Base-by-base conservation (phyloP, 2,329 filamentous ascomycete genomes). In the Fusarium lateritium region DNA sequence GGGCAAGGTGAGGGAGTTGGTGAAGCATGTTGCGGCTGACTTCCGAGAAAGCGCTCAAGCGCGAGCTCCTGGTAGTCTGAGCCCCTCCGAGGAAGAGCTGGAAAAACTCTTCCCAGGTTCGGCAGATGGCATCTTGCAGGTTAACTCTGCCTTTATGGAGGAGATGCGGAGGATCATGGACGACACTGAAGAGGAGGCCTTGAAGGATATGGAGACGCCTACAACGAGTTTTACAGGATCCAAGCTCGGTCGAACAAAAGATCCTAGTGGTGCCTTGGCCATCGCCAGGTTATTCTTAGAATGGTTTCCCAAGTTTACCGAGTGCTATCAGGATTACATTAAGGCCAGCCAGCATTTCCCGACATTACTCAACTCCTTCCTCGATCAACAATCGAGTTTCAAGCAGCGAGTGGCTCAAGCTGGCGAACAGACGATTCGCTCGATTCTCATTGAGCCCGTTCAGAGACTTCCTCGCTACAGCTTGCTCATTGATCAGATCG, bases 381-480 rank as follows among this genome's bases (percentile, higher is more conserved):
- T 96, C 65, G 92, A 94, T 73, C 89, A 90, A 58, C 90, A 92
- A 65, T 95, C 94, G 3, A 94, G 91, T 74, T 95, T 97, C 77
- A 91, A 92, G 4, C 91, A 92, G 71, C 86, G 92, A 45, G 89
- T 98, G 5, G 89, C 93, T 53, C 89, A 94, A 68, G 92, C 92
- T 4, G 95, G 96, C 56, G 96, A 98, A 78, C 96, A 99, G 81
- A 88, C 90, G 59, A 87, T 98, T 55, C 94, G 93, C 49, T 98
- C 96, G 5, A 88, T 96, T 67, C 86, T 99, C 56, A 99, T 99
- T 77, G 96, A 99, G 79, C 96, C 96, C 4, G 94, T 99, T 1
- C 96, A 99, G 79, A 88, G 96, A 53, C 86, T 99, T 53, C 96
- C 96, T 26, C 91, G 96, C 26, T 99, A 99, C 81, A 98, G 94